These are phyloP conservation scores for Eucalyptus melliodora DNA, from an alignment of 345 rosid genomes.

Conservation along the genomic window DNA sequence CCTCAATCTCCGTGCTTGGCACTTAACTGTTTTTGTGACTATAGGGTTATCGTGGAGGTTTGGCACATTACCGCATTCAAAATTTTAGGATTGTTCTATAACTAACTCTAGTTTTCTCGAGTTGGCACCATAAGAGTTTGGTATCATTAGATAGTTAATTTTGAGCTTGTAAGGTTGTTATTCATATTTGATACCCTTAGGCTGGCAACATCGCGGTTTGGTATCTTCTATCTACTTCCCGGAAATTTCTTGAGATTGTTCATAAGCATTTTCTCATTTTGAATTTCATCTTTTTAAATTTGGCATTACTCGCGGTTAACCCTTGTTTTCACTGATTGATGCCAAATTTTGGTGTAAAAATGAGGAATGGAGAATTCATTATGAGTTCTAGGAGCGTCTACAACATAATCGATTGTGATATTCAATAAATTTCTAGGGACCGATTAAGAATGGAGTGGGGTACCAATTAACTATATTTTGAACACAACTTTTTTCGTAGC, in stretches of 20 bases:
- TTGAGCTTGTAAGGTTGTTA: not conserved
- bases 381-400: not conserved
- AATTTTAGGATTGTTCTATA: not conserved
- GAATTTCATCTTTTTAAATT: not conserved
- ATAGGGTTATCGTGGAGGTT: not conserved
- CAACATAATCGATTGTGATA: not conserved
- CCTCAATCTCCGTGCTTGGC: not conserved
- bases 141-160: not conserved
- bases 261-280: not conserved
- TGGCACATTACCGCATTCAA: not conserved
- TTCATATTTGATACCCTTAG: not conserved
- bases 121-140: not conserved
- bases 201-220: not conserved
- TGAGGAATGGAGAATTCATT: not conserved
- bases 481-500: not conserved
- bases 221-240: not conserved
- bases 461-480: not conserved
- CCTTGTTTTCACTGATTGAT: not conserved
- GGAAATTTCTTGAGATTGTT: not conserved
- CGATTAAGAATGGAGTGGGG: not conserved
- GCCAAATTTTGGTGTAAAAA: not conserved
- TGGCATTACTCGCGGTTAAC: accelerated
- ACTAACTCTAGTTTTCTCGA: not conserved
- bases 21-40: not conserved
- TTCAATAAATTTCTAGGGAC: not conserved